Percentiles rank a stretch among this genome's conserved stretches.
These are phyloP conservation scores for Furculomyces boomerangus DNA, from an alignment of 371 early-diverging fungal species.

Conservation along the genomic window DNA sequence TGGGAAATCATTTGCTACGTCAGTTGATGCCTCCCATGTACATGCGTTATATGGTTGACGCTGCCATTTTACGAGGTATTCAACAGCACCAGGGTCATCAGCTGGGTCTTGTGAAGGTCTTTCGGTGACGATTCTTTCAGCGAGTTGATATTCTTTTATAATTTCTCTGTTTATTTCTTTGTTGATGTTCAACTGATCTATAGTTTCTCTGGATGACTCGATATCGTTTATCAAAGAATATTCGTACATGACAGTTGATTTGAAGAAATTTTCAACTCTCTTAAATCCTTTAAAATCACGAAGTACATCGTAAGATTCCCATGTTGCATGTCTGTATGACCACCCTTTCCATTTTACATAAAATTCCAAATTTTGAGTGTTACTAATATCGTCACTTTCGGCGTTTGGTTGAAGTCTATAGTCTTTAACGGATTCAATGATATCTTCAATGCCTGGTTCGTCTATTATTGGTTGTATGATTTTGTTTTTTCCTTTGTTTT, in stretches of 20 bases:
- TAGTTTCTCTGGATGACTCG: slow-evolving; percentile 57
- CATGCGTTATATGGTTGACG: slow-evolving; percentile 69
- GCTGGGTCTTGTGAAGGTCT: slow-evolving; percentile 8
- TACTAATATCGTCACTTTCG: slow-evolving; percentile 29
- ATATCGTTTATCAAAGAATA: slow-evolving; percentile 40
- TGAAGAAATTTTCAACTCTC: slow-evolving; percentile 77
- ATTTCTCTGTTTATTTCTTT: slow-evolving; percentile 61
- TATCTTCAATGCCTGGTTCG: slow-evolving; percentile 25
- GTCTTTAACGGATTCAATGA: slow-evolving; percentile 24
- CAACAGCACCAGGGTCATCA: slow-evolving; percentile 11
- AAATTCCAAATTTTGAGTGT: slow-evolving; percentile 47
- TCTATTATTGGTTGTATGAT: slow-evolving; percentile 15
- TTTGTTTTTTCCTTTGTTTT: slow-evolving; percentile 11
- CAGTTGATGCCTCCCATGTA: slow-evolving; percentile 73
- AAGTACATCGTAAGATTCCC: slow-evolving; percentile 56
- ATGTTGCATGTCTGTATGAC: slow-evolving; percentile 83
- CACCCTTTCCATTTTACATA: slow-evolving; percentile 84
- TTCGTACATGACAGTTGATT: slow-evolving; percentile 41
- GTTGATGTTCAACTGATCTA: slow-evolving; percentile 70
- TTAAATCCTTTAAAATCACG: slow-evolving; percentile 62
- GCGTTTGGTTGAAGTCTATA: slow-evolving; percentile 23
- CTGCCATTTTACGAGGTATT: slow-evolving; percentile 88
- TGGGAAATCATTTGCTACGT: slow-evolving; percentile 43
- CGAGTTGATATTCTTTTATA: slow-evolving; percentile 61
- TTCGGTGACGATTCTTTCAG: slow-evolving; percentile 67